Percentiles rank a stretch among this genome's conserved stretches.
Conservation (phyloP, 1,139 yeast genomes). For the Yarrowia galli region DNA sequence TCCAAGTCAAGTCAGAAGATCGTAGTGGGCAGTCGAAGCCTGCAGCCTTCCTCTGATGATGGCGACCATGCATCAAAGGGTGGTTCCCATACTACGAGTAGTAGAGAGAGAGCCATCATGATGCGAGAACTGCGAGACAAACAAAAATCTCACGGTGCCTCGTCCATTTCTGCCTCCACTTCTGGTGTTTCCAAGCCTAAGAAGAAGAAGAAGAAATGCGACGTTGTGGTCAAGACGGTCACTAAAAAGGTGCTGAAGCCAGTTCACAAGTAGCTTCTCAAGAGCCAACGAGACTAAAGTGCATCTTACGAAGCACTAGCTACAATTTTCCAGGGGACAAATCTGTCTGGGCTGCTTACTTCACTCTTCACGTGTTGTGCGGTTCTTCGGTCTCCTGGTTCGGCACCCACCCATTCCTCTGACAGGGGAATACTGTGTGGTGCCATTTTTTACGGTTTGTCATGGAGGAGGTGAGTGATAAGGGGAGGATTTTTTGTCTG, state of each 20-base stretch:
- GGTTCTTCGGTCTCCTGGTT: too few relatives aligned
- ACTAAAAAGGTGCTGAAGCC: not conserved
- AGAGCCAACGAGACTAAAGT: too few relatives aligned
- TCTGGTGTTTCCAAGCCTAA: not conserved
- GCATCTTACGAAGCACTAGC: too few relatives aligned
- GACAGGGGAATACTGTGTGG: not conserved
- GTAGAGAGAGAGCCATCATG: not conserved
- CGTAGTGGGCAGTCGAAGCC: not conserved
- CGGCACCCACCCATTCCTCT: not conserved
- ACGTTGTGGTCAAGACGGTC: not conserved
- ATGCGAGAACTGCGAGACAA: not conserved
- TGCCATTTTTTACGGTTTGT: not conserved
- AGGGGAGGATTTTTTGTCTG: not conserved
- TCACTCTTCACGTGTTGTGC: too few relatives aligned
- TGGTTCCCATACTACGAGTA: not conserved
- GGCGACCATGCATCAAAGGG: not conserved
- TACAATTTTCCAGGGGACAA: too few relatives aligned
- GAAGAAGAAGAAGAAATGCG: not conserved
- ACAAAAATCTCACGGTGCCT: not conserved
- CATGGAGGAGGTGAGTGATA: not conserved
- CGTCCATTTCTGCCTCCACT: not conserved
- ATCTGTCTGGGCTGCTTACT: too few relatives aligned
- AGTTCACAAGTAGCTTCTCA: not conserved
- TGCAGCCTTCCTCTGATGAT: not conserved
- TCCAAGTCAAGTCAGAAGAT: not conserved